These are phyloP conservation scores for Phylloporus sp. DNA, from an alignment of 768 basidiomycete species.

Conservation along the genomic window DNA sequence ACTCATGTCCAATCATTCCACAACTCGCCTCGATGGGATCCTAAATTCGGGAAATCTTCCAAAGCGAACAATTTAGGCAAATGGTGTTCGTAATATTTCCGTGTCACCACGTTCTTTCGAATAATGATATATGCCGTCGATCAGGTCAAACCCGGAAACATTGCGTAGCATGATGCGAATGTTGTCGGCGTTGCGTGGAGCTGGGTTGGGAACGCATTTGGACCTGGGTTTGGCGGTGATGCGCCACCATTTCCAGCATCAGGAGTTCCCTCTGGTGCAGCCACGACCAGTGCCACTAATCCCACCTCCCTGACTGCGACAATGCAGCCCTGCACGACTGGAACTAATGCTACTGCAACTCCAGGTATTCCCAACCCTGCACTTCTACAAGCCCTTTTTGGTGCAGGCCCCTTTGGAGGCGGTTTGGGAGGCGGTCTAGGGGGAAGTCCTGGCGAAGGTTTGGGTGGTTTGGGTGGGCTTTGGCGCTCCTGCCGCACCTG, in stretches of 20 bases:
- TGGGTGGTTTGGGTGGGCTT: no score
- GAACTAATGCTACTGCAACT: conserved; percentile 8
- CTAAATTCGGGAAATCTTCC: conserved; percentile 74
- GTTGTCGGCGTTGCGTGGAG: conserved; percentile 37
- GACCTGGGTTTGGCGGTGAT: conserved; percentile 23
- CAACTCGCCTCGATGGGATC: conserved; percentile 73
- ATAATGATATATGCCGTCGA: neutral
- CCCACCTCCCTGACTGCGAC: conserved; percentile 17
- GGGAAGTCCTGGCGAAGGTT: conserved; percentile 22
- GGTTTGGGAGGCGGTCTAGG: conserved; percentile 19
- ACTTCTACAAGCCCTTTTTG: conserved; percentile 33
- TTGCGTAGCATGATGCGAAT: conserved; percentile 76
- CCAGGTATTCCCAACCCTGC: conserved; percentile 38
- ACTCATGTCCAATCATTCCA: conserved; percentile 84
- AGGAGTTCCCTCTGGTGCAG: conserved; percentile 42
- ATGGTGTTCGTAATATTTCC: conserved; percentile 53
- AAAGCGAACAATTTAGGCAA: conserved; percentile 68
- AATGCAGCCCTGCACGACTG: conserved; percentile 18
- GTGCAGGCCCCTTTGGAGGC: conserved; percentile 4
- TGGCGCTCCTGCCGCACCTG: conserved; percentile 38
- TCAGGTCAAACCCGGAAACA: conserved; percentile 70
- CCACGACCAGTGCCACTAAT: conserved; percentile 17
- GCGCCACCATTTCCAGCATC: conserved; percentile 54
- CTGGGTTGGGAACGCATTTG: no score
- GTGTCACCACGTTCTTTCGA: neutral